Conservation (phyloP, 2,329 filamentous ascomycete genomes). For the Neocatenulostroma microsporum region DNA sequence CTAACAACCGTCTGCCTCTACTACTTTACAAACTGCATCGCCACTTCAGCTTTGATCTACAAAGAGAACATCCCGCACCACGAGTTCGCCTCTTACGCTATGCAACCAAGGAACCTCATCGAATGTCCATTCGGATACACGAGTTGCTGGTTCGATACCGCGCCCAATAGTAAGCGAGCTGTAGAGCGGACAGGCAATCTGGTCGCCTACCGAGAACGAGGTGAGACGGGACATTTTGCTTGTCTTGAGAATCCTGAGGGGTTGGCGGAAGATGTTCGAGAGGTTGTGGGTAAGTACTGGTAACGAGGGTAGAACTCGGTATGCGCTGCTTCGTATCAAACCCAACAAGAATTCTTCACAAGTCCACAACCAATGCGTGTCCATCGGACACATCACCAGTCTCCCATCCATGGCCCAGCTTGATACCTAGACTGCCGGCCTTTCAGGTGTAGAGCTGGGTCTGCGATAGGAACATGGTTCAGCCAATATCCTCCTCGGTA, state of each 20-base stretch:
- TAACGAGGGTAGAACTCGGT: slow-evolving; percentile 2
- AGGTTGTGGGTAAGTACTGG: slow-evolving; percentile 17
- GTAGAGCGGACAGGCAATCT: slow-evolving; percentile 31
- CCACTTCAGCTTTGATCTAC: slow-evolving; percentile 32
- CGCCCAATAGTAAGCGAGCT: slow-evolving; percentile 28
- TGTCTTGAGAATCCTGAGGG: slow-evolving; percentile 22
- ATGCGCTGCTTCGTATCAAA: too few species aligned
- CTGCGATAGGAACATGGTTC: too few species aligned
- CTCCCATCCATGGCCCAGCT: too few species aligned
- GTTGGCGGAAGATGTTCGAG: slow-evolving; percentile 23
- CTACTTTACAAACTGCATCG: slow-evolving; percentile 33
- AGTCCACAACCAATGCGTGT: too few species aligned
- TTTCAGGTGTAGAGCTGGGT: too few species aligned
- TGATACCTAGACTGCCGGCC: too few species aligned
- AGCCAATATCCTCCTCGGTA: too few species aligned
- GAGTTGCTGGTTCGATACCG: slow-evolving; percentile 32
- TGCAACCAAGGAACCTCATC: slow-evolving; percentile 31
- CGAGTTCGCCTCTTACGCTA: slow-evolving; percentile 31
- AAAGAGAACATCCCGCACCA: slow-evolving; percentile 35
- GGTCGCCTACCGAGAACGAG: slow-evolving; percentile 28
- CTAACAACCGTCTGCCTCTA: slow-evolving; percentile 30
- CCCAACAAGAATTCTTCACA: too few species aligned
- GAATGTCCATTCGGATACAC: slow-evolving; percentile 33
- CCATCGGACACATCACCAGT: too few species aligned
- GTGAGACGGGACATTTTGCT: slow-evolving; percentile 9